phyloP scores from a whole-genome alignment of 768 basidiomycete species.

The Calvatia gigantea region DNA sequence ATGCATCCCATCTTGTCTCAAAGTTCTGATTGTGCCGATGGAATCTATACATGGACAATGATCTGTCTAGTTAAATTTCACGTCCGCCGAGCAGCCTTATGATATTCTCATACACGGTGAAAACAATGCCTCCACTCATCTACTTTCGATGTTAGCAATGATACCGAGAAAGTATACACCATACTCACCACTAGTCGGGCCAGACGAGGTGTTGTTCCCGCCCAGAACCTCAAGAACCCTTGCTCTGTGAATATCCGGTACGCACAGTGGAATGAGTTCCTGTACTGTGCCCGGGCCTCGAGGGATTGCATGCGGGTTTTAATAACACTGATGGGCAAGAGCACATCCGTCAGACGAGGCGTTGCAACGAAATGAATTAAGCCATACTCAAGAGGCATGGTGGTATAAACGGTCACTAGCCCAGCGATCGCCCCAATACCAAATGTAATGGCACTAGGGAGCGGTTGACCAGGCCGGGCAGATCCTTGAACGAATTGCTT shows the following conservation, averaged over 20 bases:
- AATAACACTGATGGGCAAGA: slow-evolving; percentile 70
- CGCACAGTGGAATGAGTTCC: slow-evolving; percentile 93
- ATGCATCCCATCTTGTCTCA: background rate
- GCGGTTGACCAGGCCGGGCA: slow-evolving; percentile 73
- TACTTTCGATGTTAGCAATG: slow-evolving; percentile 24
- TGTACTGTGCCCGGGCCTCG: slow-evolving; percentile 76
- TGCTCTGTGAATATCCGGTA: slow-evolving; percentile 95
- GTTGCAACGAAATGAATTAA: background rate
- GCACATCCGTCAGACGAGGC: background rate
- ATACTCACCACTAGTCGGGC: slow-evolving; percentile 74
- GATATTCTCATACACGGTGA: slow-evolving; percentile 86
- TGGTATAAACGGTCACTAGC: slow-evolving; percentile 89
- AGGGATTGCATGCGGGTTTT: slow-evolving; percentile 99
- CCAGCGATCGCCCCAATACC: slow-evolving; percentile 93
- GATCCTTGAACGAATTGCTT: slow-evolving; percentile 92
- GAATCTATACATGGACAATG: background rate
- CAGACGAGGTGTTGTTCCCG: slow-evolving; percentile 89
- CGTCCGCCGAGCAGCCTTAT: slow-evolving; percentile 37
- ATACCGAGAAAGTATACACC: background rate
- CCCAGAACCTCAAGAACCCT: slow-evolving; percentile 92
- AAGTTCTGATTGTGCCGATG: background rate
- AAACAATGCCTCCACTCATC: slow-evolving; percentile 92
- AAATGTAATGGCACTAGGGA: slow-evolving; percentile 89
- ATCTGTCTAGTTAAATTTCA: background rate
- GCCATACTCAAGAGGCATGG: slow-evolving; percentile 77